Evolutionary conservation across 2,329 filamentous ascomycete species (phyloP), one percentile per base, ranked within the genome.

Genomic region (Tolypocladium tundrense): DNA sequence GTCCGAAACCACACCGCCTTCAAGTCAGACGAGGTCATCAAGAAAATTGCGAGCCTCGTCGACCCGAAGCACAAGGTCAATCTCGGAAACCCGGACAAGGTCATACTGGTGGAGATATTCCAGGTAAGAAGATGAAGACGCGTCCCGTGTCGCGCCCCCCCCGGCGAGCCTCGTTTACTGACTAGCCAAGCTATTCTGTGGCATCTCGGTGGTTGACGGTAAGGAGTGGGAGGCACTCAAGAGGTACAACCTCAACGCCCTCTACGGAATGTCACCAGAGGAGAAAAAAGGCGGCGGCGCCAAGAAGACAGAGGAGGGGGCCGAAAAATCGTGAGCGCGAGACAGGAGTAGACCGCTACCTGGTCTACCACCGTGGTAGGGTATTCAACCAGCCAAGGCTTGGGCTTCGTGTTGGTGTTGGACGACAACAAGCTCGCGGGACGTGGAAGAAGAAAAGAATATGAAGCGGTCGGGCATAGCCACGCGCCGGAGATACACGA

Each of bases 41-140:
- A 87, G 66, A 82, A 81, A 61, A 80, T 93, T 61, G 90, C 88
- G 5, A 75, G 77, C 43, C 73, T 86, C 37, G 82, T 91, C 60
- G 84, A 85, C 54, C 74, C 79, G 11, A 79, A 79, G 43, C 90
- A 94, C 72, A 88, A 86, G 66, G 90, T 94, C 59, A 85, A 92
- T 65, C 80, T 95, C n/a, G 82, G 79, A 53, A 81, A 79, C n/a
- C 88, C 89, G 40, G 88, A 93, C 73, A 84, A 90, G 68, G 83
- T 92, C 39, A 87, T 94, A 64, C 73, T 93, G 60, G 84, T 94
- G 58, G 89, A 94, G 66, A 81, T 94, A 58, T 93, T 88, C 70
- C 85, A 91, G 81, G 89, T 90, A 79, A 62, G 71, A 58, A 52
- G 19, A 52, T 2, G 39, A 40, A 8, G 39, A 40, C 19, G 39